Base-by-base conservation (phyloP, 495 filamentous ascomycete species). In the Aspergillus sparsus region DNA sequence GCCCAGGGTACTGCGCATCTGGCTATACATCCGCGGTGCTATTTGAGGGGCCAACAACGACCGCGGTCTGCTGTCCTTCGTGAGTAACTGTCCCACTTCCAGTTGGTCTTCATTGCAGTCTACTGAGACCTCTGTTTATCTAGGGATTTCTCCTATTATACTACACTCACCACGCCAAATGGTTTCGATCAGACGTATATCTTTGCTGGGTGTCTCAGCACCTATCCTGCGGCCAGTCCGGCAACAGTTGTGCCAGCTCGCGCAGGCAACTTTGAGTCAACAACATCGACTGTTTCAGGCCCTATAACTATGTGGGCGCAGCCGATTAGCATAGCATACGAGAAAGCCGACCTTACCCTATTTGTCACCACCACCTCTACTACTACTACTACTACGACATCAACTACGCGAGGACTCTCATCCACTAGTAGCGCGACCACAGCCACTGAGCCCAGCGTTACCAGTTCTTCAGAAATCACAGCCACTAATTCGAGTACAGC, bases 271-370 rank as follows among this genome's bases (percentile, higher is more conserved):
- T 37, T 61, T 27, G 52, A 54, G 18, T 62, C 60, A 12, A 49
- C 54, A 33, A 44, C 60, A 41, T 27, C 47, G 5, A 33, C 47
- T 8, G 33, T 61, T n/a, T 32, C 37, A 6, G 67, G 64, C 1
- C 67, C 67, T 12, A 41, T 69, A n/a, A 69, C 67, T 2, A 69
- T 69, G 67, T 69, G 65, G 64, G 67, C 62, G 7, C 67, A 69
- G 31, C 57, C 67, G 18, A 63, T 69, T 15, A 58, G 53, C 11
- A 51, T 69, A 16, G 41, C 57, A 7, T 47, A 61, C 3, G 13
- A 64, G 27, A 31, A 31, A 7, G 32, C 27, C 6, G 61, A 68
- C 18, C 35, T 33, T 15, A 64, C 41, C 15, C 52, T 63, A 2
- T 68, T 52, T n/a, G 41, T 49, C 11, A 35, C 57, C 1, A 18